phyloP scores from a whole-genome alignment of 2,329 filamentous ascomycete genomes.

The Cylindrodendrum hubeiense region DNA sequence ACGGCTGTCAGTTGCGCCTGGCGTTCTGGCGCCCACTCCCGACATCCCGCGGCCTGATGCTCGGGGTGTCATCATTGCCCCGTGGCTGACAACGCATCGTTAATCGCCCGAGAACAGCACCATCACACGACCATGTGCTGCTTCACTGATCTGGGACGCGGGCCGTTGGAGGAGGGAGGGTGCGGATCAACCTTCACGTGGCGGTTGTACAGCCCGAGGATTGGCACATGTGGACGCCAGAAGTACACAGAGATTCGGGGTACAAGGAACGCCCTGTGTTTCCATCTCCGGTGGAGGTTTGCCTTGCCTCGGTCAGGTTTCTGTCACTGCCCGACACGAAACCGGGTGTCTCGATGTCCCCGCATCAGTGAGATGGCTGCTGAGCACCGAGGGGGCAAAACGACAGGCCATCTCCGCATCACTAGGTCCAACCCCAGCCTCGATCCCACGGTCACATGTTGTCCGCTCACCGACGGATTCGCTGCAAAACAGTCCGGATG shows the following conservation, averaged over 20 bases:
- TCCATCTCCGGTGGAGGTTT: neutral
- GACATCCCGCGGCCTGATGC: slow-evolving; percentile 4
- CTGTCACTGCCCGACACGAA: slow-evolving; percentile 2
- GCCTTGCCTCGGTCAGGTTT: slow-evolving; percentile 1
- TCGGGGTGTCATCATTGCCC: slow-evolving; percentile 10
- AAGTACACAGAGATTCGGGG: neutral
- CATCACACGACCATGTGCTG: slow-evolving; percentile 19
- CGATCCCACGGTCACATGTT: slow-evolving; percentile 37
- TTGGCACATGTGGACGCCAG: neutral
- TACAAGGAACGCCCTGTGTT: neutral
- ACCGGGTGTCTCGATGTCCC: slow-evolving; percentile 20
- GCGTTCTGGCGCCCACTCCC: slow-evolving; percentile 4
- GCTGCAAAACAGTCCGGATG: slow-evolving; percentile 18
- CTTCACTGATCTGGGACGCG: slow-evolving; percentile 3
- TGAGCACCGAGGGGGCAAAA: slow-evolving; percentile 1
- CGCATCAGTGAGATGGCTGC: slow-evolving; percentile 34
- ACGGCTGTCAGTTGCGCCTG: neutral
- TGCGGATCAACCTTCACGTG: slow-evolving; percentile 24
- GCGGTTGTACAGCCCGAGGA: slow-evolving; percentile 4
- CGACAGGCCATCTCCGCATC: slow-evolving; percentile 40
- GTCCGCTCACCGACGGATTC: slow-evolving; percentile 17
- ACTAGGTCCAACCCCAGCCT: slow-evolving; percentile 33
- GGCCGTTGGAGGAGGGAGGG: neutral
- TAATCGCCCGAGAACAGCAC: neutral
- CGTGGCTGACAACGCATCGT: slow-evolving; percentile 23